Percentiles rank a stretch among this genome's conserved stretches.
These are phyloP conservation scores for Taxillus chinensis DNA, from an alignment of 164 flowering plant genomes.

Conservation along the genomic window DNA sequence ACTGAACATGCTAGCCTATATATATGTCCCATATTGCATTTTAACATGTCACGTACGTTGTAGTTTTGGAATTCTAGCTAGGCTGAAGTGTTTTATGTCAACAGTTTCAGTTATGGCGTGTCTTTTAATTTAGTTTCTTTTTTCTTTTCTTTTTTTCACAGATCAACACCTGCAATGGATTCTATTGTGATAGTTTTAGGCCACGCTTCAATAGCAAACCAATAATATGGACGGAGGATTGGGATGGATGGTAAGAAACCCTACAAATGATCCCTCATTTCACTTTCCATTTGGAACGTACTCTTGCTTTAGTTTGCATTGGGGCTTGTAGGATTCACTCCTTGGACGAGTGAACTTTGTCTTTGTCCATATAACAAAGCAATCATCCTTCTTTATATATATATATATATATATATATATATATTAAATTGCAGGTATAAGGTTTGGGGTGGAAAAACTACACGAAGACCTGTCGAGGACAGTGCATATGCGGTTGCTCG, in stretches of 20 bases:
- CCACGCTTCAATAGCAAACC: constrained; percentile 81
- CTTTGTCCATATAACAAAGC: no score
- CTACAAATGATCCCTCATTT: no score
- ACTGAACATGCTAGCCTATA: background rate
- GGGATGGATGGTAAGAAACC: constrained; percentile 85
- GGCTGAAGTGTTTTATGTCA: no score
- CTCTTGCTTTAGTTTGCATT: no score
- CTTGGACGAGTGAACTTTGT: no score
- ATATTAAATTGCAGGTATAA: constrained; percentile 71
- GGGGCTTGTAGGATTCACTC: no score
- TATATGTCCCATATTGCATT: no score
- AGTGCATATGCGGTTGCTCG: constrained; percentile 95
- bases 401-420: no score
- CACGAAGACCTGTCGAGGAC: constrained; percentile 89
- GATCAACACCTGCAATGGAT: constrained; percentile 90
- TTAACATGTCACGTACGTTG: no score
- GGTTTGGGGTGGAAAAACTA: constrained; percentile 69
- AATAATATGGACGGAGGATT: constrained; percentile 82
- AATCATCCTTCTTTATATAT: background rate
- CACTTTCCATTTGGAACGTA: no score
- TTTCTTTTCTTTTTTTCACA: constrained; percentile 21
- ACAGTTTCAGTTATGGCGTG: no score
- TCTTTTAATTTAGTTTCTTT: background rate
- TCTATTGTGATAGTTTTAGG: constrained; percentile 78
- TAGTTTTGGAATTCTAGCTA: no score